Evolutionary conservation across 352 stramenopile genomes (phyloP).

Genomic region (Phytopythium montanum): DNA sequence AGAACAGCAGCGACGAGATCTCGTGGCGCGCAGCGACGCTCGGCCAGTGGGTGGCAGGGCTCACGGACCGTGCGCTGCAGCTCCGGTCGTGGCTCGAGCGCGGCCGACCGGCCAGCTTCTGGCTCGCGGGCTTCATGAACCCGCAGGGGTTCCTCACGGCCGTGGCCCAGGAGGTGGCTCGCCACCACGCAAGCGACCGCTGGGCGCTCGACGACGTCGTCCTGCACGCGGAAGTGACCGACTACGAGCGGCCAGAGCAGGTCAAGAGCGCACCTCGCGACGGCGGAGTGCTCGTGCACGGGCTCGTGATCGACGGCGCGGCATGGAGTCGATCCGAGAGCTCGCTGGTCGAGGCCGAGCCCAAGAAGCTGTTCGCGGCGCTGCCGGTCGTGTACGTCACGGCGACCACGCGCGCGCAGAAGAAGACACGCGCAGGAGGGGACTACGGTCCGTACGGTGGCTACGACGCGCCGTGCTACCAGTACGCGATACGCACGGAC

Average conservation of each 20-base stretch:
- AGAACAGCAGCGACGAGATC: slow-evolving; percentile 46
- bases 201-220: slow-evolving; percentile 81
- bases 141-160: slow-evolving; percentile 77
- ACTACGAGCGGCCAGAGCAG: slow-evolving; percentile 75
- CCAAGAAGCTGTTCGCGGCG: slow-evolving; percentile 64
- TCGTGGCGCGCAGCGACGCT: slow-evolving; percentile 67
- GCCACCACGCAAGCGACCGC: slow-evolving; percentile 60
- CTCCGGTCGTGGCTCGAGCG: slow-evolving; percentile 60
- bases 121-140: slow-evolving; percentile 73
- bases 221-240: slow-evolving; percentile 79
- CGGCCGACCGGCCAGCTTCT: slow-evolving; percentile 63
- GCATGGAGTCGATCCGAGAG: slow-evolving; percentile 70
- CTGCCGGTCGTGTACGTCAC: slow-evolving; percentile 81
- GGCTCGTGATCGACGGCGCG: slow-evolving; percentile 65
- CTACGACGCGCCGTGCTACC: slow-evolving; percentile 77
- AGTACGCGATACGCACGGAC: slow-evolving; percentile 71
- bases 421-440: slow-evolving; percentile 59
- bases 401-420: slow-evolving; percentile 66
- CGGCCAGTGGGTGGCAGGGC: slow-evolving; percentile 62
- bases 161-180: slow-evolving; percentile 69
- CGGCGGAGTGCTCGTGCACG: slow-evolving; percentile 65
- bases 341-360: slow-evolving; percentile 74
- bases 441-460: slow-evolving; percentile 76
- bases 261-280: slow-evolving; percentile 72
- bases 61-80: slow-evolving; percentile 57